phyloP scores from a whole-genome alignment of 345 rosid genomes.

The Eucalyptus coolabah region DNA sequence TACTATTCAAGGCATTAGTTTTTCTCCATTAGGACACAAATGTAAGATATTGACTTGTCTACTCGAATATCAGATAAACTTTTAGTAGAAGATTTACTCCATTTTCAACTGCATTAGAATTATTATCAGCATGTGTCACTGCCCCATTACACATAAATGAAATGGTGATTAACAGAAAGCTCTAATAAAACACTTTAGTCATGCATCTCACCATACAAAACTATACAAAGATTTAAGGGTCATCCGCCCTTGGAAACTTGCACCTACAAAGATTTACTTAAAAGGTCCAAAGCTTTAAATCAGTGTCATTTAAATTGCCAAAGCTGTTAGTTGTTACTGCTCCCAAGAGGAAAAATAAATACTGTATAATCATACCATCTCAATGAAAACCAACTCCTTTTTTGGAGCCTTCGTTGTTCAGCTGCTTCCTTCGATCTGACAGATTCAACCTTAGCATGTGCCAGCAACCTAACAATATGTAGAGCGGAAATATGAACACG shows the following conservation, averaged over 20 bases:
- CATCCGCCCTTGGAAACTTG: background rate
- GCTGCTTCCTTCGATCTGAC: constrained; percentile 92
- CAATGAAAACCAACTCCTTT: constrained; percentile 86
- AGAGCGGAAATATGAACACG: background rate
- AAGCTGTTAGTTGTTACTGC: background rate
- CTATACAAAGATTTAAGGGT: background rate
- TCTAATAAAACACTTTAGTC: background rate
- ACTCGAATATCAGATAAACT: background rate
- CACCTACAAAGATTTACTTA: background rate
- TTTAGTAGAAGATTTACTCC: background rate
- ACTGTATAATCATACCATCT: constrained; percentile 38
- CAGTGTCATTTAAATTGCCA: background rate
- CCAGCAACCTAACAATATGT: constrained; percentile 62
- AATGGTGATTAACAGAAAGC: background rate
- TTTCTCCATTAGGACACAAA: background rate
- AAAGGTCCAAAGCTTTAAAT: background rate
- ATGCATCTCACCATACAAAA: background rate
- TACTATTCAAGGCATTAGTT: background rate
- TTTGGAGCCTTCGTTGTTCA: constrained; percentile 61
- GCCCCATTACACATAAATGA: background rate
- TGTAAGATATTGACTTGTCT: background rate
- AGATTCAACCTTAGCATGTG: constrained; percentile 97
- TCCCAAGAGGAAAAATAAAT: background rate
- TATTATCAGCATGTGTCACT: background rate
- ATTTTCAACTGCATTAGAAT: background rate